Evolutionary conservation across 768 basidiomycete genomes (phyloP), one percentile per base, ranked within the genome.

Genomic region (Lentinula raphanica): DNA sequence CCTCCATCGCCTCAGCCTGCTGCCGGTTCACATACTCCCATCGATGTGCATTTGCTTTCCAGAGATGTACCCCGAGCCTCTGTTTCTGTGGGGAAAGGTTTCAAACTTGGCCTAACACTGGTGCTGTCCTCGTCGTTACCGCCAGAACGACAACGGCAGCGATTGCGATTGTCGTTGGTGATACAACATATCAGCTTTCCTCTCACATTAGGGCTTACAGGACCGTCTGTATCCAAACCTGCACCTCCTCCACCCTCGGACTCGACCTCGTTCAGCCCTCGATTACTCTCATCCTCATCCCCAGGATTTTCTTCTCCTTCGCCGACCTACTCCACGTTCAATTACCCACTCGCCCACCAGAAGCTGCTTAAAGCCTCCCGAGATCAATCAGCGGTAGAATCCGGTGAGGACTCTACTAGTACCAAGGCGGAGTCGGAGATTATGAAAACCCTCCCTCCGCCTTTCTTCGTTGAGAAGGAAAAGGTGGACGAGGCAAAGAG

Each of bases 161-260:
- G 74, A 46, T 77, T 85, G 23, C 66, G 74, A 5, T 62, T 86
- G 27, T 69, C 70, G 12, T 69, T 92, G 27, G 86, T 78, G 17
- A 76, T 91, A 6, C 91, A 93, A 63, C 87, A 88, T 63, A 70
- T 89, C 13, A 77, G 79, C 44, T 76, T 79, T 19, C 73, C 75
- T 15, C 75, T 68, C 9, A 44, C 44, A 25, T 36, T 35, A 21
- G 8, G 32, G 21, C 60, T 62, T 21, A 54, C 63, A 11, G 44
- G 64, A 17, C 27, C 64, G 13, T 58, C 69, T 6, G 60, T 64
- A 5, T 60, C 69, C 44, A 56, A 68, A 4, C 56, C 70, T 21
- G 56, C 64, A 17, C 55, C 23, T 71, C 72, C 19, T 35, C 67
- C 23, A 70, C 69, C 64, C 73, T n/a, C n/a, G n/a, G 70, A 40